phyloP scores from a whole-genome alignment of 2,329 filamentous ascomycete species.

The Trichoderma gracile region DNA sequence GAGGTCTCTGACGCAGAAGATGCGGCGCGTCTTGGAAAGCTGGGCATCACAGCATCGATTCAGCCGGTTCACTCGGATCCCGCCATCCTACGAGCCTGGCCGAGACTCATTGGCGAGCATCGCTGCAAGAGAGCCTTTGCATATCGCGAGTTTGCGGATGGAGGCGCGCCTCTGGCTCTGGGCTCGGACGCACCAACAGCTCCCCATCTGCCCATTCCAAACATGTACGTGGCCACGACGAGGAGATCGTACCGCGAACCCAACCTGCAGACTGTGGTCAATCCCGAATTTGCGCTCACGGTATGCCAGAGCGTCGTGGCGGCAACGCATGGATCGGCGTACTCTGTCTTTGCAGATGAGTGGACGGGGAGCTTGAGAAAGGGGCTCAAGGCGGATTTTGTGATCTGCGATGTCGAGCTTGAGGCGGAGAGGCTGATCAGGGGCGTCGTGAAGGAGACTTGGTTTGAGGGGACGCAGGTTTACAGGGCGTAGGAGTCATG shows the following conservation, averaged over 20 bases:
- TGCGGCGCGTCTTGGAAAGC: constrained; percentile 54
- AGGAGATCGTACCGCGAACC: constrained; percentile 56
- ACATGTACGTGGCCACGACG: constrained; percentile 61
- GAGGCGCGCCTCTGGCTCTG: constrained; percentile 56
- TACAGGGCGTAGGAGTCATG: constrained; percentile 31
- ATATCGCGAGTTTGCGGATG: constrained; percentile 60
- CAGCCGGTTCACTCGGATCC: constrained; percentile 62
- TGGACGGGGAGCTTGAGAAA: constrained; percentile 54
- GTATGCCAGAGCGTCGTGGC: constrained; percentile 56
- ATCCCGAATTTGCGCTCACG: constrained; percentile 54
- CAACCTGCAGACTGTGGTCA: constrained; percentile 45
- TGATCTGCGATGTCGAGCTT: constrained; percentile 52
- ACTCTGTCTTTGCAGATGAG: constrained; percentile 58
- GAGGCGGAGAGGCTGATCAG: constrained; percentile 48
- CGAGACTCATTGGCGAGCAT: constrained; percentile 54
- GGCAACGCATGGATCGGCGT: constrained; percentile 57
- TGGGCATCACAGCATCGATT: constrained; percentile 62
- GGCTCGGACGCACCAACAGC: constrained; percentile 63
- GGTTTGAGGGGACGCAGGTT: constrained; percentile 51
- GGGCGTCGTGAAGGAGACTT: constrained; percentile 53
- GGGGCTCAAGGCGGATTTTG: constrained; percentile 60
- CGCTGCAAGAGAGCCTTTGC: constrained; percentile 62
- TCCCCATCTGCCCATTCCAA: constrained; percentile 54
- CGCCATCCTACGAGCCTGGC: constrained; percentile 62
- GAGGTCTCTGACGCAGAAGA: constrained; percentile 59